A percentile compares a stretch with the other conserved stretches of the same genome.
Evolutionary conservation across 2,329 filamentous ascomycete species (phyloP).

Genomic region (Fusarium sulawesiense): DNA sequence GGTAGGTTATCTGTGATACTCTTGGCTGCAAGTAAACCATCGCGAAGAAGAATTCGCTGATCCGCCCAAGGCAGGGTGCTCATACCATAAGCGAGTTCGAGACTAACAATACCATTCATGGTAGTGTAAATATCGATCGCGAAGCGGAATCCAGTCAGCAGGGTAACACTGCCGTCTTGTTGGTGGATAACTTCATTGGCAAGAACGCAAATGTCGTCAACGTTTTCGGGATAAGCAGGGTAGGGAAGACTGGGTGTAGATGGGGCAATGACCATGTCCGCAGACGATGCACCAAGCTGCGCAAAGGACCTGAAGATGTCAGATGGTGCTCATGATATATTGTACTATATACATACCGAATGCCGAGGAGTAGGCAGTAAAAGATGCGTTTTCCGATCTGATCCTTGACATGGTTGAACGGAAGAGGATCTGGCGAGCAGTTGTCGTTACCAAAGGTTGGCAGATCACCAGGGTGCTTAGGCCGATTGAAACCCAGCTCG

Average conservation of each 20-base stretch:
- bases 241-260: conserved; percentile 80
- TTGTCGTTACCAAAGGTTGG: conserved; percentile 56
- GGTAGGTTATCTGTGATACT: conserved; percentile 75
- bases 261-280: conserved; percentile 79
- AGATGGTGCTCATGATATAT: conserved; percentile 14
- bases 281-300: conserved; percentile 78
- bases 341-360: conserved; percentile 61
- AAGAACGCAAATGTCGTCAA: conserved; percentile 86
- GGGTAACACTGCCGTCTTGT: conserved; percentile 73
- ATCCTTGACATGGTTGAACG: conserved; percentile 76
- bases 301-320: conserved; percentile 72
- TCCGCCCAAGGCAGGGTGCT: conserved; percentile 80
- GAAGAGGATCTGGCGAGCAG: conserved; percentile 55
- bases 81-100: conserved; percentile 85
- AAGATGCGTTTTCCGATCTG: conserved; percentile 84
- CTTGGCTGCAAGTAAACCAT: conserved; percentile 78
- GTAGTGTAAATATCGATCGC: conserved; percentile 83
- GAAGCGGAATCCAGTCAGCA: conserved; percentile 83
- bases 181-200: conserved; percentile 77
- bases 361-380: conserved; percentile 82
- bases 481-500: conserved; percentile 73
- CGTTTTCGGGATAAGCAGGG: conserved; percentile 81
- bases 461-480: conserved; percentile 57
- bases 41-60: conserved; percentile 78
- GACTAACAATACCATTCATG: conserved; percentile 81